These are phyloP conservation scores for Sedum album DNA, from an alignment of 164 flowering plant genomes.

Conservation along the genomic window DNA sequence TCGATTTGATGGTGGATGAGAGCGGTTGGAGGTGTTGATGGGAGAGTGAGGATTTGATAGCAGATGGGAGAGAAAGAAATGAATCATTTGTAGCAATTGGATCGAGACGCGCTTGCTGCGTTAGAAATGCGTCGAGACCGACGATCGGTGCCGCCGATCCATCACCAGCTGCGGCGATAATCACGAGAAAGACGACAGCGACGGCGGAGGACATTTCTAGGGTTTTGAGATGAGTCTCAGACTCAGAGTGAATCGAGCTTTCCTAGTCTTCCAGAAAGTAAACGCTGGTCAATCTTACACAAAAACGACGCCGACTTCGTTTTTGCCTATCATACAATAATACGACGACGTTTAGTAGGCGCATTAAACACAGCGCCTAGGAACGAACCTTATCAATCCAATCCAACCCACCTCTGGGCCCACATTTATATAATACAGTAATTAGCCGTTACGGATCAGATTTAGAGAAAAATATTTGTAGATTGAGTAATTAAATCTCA, in stretches of 20 bases:
- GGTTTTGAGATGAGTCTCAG: not conserved
- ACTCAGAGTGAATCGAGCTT: not conserved
- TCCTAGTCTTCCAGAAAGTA: not conserved
- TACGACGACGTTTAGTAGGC: too few relatives aligned
- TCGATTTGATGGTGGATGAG: constrained; percentile 17
- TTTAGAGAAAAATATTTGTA: too few relatives aligned
- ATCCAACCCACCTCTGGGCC: too few relatives aligned
- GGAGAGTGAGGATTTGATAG: constrained; percentile 32
- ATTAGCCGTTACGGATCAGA: too few relatives aligned
- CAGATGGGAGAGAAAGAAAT: constrained; percentile 36
- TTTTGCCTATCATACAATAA: too few relatives aligned
- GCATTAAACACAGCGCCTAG: too few relatives aligned
- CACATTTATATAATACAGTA: too few relatives aligned
- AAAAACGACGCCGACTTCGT: too few relatives aligned
- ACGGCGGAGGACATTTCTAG: too few relatives aligned
- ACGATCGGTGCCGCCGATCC: constrained; percentile 32
- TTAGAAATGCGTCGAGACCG: constrained; percentile 69
- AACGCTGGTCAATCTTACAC: not conserved
- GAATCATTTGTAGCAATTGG: constrained; percentile 67
- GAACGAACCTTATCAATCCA: too few relatives aligned
- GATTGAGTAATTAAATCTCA: too few relatives aligned
- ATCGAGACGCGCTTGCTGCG: constrained; percentile 50
- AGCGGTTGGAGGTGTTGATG: constrained; percentile 7
- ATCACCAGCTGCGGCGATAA: not conserved
- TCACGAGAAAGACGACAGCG: constrained; percentile 21